phyloP scores from a whole-genome alignment of 805 yeast species.

The Lipomyces japonicus region DNA sequence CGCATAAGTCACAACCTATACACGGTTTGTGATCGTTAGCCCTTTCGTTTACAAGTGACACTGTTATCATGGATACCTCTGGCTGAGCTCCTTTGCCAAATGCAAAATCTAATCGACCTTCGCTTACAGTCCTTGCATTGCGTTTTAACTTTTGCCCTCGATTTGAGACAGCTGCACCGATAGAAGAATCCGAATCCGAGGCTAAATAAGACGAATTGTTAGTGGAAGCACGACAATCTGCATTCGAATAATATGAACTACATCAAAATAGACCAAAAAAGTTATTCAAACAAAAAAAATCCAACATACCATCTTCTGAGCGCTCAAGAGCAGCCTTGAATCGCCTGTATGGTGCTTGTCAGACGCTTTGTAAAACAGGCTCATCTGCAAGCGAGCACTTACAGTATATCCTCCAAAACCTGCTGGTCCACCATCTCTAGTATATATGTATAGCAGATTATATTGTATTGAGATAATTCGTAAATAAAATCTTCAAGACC shows the following conservation, averaged over 20 bases:
- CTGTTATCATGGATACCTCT: no score
- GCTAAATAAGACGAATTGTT: conserved; percentile 16
- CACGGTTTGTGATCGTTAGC: background rate
- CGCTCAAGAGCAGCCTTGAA: conserved; percentile 37
- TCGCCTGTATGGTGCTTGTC: conserved; percentile 27
- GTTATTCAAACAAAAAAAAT: conserved; percentile 27
- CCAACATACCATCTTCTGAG: conserved; percentile 35
- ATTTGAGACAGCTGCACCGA: conserved; percentile 42
- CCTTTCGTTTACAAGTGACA: no score
- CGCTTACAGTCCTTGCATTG: conserved; percentile 47
- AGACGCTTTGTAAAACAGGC: no score
- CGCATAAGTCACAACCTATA: conserved; percentile 30
- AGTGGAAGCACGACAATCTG: no score
- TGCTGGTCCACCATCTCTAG: conserved; percentile 25
- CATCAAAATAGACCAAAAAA: conserved; percentile 11
- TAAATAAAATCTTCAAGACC: background rate
- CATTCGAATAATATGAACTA: background rate
- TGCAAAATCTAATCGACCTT: conserved; percentile 40
- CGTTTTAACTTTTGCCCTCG: conserved; percentile 57
- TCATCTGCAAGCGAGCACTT: no score
- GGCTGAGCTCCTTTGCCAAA: conserved; percentile 31
- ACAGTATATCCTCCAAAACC: conserved; percentile 27
- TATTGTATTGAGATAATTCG: background rate
- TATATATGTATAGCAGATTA: no score
- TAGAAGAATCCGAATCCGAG: conserved; percentile 34